Conservation (phyloP, 257 asterid genomes). For the Scutellaria baicalensis region DNA sequence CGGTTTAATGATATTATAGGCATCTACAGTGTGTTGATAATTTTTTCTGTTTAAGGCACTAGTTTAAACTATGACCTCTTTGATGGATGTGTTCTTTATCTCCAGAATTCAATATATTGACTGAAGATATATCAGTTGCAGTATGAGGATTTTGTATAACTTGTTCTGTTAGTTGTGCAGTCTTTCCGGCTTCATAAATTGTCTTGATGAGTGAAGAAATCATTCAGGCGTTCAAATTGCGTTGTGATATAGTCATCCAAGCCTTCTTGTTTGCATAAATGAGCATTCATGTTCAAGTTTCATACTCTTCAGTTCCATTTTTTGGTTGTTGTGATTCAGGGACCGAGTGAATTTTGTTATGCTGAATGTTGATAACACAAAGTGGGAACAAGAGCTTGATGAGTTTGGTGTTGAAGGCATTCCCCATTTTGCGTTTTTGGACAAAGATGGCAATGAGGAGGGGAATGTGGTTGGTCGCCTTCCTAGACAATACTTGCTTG, state of each 20-base stretch:
- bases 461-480: constrained; percentile 96
- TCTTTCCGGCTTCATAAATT: background rate
- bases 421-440: constrained; percentile 97
- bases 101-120: background rate
- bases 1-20: background rate
- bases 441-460: constrained; percentile 79
- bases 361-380: constrained; percentile 96
- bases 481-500: constrained; percentile 67
- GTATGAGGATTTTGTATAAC: background rate
- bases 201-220: background rate
- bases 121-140: background rate
- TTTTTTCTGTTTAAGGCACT: background rate
- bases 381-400: constrained; percentile 99
- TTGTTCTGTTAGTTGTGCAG: background rate
- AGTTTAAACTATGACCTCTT: background rate
- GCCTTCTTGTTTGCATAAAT: background rate
- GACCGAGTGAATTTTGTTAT: constrained; percentile 85
- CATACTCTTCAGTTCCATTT: background rate
- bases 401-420: constrained; percentile 98
- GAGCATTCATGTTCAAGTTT: background rate
- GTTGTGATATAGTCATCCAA: background rate
- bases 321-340: constrained; percentile 32
- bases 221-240: background rate
- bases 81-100: background rate
- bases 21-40: background rate